Evolutionary conservation across 331 rosid genomes (phyloP), one percentile per base, ranked within the genome.

Genomic region (Stylosanthes scabra): DNA sequence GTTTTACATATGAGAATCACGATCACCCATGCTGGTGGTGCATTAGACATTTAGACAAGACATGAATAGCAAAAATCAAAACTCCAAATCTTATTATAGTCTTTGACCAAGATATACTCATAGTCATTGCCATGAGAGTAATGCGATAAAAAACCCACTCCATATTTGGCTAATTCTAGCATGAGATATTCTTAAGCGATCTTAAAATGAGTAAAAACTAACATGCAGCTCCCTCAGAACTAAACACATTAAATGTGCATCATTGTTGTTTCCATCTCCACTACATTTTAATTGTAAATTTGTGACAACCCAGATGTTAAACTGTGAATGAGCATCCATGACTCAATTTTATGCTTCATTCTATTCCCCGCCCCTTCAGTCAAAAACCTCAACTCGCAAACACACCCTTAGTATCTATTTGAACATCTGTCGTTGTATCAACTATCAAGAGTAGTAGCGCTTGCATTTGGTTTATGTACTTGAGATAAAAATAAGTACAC

Each of bases 21-120:
- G 25, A 20, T 20, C 25, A 3, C 56, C 14, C 20, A 51, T 9
- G 13, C 0, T 15, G 56, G 37, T 61, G 50, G 44, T 40, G 62
- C 8, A 31, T 37, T n/a, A 71, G 28, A 74, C 37, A 63, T 29
- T 37, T n/a, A 71, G 28, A 74, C 37, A 63, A 41, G 27, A 34
- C 2, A 40, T 1, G 2, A 7, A 58, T 50, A 52, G 34, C 4
- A 11, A 37, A 8, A 15, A 52, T 10, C 4, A 45, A 57, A 44
- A 39, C 40, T 56, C 55, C 55, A 12, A n/a, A 49, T 49, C 55
- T 49, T 13, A 14, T 5, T 49, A 12, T 49, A 15, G 20, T 49
- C 20, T 12, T 49, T 49, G 55, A 49, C 57, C 8, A n/a, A 9
- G 7, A n/a, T 51, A 14, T 51, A 20, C 28, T 14, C 57, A 50